Evolutionary conservation across 768 basidiomycete species (phyloP).

Genomic region (Podaxis pistillaris): DNA sequence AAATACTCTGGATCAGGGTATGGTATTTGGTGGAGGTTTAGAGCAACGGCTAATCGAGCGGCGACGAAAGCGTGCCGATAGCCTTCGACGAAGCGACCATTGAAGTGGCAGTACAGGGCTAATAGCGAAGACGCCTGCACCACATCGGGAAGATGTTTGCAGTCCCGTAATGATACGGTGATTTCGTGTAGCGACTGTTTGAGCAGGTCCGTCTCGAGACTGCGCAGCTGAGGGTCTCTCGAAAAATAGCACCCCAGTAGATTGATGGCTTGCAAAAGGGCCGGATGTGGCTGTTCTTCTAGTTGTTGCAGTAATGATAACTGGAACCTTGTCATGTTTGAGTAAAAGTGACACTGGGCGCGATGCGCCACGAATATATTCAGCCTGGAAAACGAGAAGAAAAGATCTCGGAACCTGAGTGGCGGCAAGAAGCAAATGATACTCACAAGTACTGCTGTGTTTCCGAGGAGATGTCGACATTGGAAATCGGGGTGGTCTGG

Average conservation of each 20-base stretch:
- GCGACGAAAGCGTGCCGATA: slow-evolving; percentile 61
- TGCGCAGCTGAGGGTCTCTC: slow-evolving; percentile 35
- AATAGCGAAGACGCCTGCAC: slow-evolving; percentile 61
- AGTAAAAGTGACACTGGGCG: slow-evolving; percentile 59
- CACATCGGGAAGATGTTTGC: slow-evolving; percentile 55
- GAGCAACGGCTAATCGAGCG: slow-evolving; percentile 57
- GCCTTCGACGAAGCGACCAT: slow-evolving; percentile 54
- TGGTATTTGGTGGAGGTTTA: slow-evolving; percentile 56
- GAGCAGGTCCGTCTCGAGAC: slow-evolving; percentile 48
- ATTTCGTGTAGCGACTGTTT: slow-evolving; percentile 49
- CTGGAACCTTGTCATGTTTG: slow-evolving; percentile 44
- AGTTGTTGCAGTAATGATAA: slow-evolving; percentile 1
- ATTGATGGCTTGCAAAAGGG: slow-evolving; percentile 60
- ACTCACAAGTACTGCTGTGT: slow-evolving; percentile 40
- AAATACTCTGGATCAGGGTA: slow-evolving; percentile 21
- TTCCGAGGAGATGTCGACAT: slow-evolving; percentile 15
- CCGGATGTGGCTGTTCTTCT: slow-evolving; percentile 43
- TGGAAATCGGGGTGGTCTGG: slow-evolving; percentile 12
- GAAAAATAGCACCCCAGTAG: slow-evolving; percentile 59
- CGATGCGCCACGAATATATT: slow-evolving; percentile 55
- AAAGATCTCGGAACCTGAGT: background rate
- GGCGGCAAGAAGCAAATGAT: background rate
- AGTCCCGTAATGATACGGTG: slow-evolving; percentile 48
- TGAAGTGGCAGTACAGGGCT: slow-evolving; percentile 58
- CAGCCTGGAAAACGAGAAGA: slow-evolving; percentile 33